phyloP scores from a whole-genome alignment of 139 green algal genomes.

The Chlorella sp. region DNA sequence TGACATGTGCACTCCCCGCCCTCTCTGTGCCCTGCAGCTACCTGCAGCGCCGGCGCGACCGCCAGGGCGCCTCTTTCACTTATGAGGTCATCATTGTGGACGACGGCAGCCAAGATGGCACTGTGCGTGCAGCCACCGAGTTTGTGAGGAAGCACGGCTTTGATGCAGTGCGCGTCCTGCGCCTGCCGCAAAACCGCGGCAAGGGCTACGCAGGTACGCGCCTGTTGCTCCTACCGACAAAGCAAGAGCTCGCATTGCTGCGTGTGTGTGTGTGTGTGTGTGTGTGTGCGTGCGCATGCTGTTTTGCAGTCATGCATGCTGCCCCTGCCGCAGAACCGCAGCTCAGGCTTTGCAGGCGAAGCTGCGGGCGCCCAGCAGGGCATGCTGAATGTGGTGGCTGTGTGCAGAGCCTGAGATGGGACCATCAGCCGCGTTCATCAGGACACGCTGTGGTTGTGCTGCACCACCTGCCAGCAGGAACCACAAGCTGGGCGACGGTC shows the following conservation, averaged over 20 bases:
- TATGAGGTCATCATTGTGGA: conserved; percentile 97
- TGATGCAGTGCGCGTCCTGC: conserved; percentile 86
- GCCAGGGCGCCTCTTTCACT: conserved; percentile 81
- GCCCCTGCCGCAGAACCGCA: too few species aligned
- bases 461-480: neutral
- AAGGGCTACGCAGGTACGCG: conserved; percentile 68
- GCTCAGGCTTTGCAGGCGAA: neutral
- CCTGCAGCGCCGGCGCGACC: conserved; percentile 69
- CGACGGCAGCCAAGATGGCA: conserved; percentile 92
- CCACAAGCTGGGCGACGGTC: too few species aligned
- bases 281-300: neutral
- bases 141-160: conserved; percentile 76
- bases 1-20: neutral
- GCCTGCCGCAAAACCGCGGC: conserved; percentile 80
- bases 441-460: too few species aligned
- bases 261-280: too few species aligned
- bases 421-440: too few species aligned
- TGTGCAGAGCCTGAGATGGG: neutral
- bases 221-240: neutral
- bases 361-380: too few species aligned
- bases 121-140: conserved; percentile 60
- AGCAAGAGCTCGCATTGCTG: too few species aligned
- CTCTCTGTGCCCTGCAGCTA: conserved; percentile 58
- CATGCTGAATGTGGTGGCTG: neutral
- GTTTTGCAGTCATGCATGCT: neutral